phyloP scores from a whole-genome alignment of 2,329 filamentous ascomycete species.

The Ophiocordyceps camponoti-floridani region DNA sequence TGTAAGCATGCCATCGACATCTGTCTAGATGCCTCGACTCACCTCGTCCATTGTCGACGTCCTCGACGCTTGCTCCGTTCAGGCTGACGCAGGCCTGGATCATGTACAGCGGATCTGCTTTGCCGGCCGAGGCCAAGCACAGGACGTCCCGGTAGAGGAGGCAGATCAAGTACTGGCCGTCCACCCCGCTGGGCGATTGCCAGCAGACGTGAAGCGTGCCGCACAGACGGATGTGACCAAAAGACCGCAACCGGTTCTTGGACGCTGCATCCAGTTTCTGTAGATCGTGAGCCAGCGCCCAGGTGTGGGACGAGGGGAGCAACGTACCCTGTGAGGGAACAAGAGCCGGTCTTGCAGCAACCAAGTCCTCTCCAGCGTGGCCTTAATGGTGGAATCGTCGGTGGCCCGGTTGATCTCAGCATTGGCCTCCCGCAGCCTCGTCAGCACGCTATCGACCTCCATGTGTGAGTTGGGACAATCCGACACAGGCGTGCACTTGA shows the following conservation, averaged over 20 bases:
- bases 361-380: conserved; percentile 65
- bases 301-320: background rate
- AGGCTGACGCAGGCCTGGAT: conserved; percentile 60
- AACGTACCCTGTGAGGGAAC: conserved; percentile 49
- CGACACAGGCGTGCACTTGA: conserved; percentile 64
- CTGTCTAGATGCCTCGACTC: conserved; percentile 6
- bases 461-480: conserved; percentile 75
- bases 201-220: conserved; percentile 73
- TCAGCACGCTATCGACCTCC: conserved; percentile 57
- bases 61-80: conserved; percentile 46
- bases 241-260: conserved; percentile 52
- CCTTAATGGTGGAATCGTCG: conserved; percentile 52
- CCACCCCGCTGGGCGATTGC: conserved; percentile 48
- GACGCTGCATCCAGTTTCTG: conserved; percentile 33
- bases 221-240: conserved; percentile 68
- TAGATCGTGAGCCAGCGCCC: background rate
- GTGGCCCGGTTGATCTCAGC: conserved; percentile 72
- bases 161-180: conserved; percentile 70
- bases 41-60: conserved; percentile 61
- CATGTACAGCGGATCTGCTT: conserved; percentile 48
- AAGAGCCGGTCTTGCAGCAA: conserved; percentile 64
- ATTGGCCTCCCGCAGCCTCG: conserved; percentile 55
- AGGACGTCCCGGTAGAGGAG: conserved; percentile 69
- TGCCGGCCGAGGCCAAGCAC: conserved; percentile 52
- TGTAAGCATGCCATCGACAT: background rate